Percentiles rank a stretch among this genome's conserved stretches.
Evolutionary conservation across 164 flowering plant genomes (phyloP).

Genomic region (Magnolia changhungtana): DNA sequence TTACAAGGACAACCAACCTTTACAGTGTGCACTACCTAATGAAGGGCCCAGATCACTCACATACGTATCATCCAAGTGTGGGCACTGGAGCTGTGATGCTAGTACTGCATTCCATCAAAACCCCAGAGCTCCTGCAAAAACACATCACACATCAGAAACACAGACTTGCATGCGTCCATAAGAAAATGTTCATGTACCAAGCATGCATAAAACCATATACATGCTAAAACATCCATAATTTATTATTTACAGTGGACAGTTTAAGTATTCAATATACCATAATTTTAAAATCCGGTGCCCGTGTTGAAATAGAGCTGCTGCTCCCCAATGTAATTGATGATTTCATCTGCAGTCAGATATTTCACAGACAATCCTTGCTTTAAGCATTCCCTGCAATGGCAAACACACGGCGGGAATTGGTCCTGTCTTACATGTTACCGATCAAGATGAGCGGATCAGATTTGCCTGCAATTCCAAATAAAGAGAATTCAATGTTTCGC

Average conservation of each 20-base stretch:
- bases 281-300: neutral
- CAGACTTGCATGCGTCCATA: too few species aligned
- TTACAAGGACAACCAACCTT: too few species aligned
- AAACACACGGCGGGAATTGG: neutral
- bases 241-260: neutral
- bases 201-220: too few species aligned
- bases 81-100: too few species aligned
- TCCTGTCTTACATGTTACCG: neutral
- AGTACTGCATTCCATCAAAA: too few species aligned
- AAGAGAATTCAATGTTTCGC: neutral
- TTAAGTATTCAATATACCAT: too few species aligned
- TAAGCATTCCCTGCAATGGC: conserved; percentile 62
- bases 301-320: conserved; percentile 38
- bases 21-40: too few species aligned
- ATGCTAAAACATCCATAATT: neutral
- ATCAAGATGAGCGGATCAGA: conserved; percentile 3
- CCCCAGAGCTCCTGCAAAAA: too few species aligned
- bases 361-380: conserved; percentile 66
- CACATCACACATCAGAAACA: too few species aligned
- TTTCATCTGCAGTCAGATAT: conserved; percentile 67
- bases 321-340: conserved; percentile 54
- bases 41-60: too few species aligned
- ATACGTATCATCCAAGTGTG: too few species aligned
- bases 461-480: neutral
- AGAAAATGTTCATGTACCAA: too few species aligned